phyloP scores from a whole-genome alignment of 129 eudicot genomes.

The Gnaphalium uliginosum region DNA sequence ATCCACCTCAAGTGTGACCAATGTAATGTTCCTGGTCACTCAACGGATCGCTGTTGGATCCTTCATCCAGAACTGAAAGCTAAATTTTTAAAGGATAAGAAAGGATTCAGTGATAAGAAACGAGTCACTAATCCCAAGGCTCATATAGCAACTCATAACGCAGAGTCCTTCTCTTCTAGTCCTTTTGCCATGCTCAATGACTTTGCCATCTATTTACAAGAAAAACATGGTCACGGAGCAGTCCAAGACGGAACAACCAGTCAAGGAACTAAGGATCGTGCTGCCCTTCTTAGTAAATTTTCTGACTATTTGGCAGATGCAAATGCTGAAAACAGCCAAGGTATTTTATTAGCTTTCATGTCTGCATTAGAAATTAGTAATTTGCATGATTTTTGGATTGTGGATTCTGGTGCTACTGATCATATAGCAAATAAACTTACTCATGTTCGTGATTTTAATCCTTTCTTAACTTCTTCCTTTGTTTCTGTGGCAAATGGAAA shows the following conservation, averaged over 20 bases:
- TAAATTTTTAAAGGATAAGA: background rate
- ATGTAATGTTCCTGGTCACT: too few relatives aligned
- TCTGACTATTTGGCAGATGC: background rate
- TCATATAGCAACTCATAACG: background rate
- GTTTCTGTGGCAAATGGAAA: background rate
- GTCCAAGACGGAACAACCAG: background rate
- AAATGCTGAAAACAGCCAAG: background rate
- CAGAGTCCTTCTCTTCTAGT: background rate
- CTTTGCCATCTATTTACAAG: background rate
- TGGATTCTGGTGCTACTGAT: background rate
- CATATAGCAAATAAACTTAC: background rate
- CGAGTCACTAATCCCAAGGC: background rate
- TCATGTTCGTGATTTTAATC: background rate
- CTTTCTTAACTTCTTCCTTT: background rate
- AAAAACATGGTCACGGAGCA: background rate
- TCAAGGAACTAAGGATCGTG: background rate
- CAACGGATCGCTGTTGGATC: too few relatives aligned
- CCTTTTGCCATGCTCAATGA: background rate
- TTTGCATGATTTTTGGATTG: background rate
- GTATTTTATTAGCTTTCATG: background rate
- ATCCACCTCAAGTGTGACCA: background rate
- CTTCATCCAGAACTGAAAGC: background rate
- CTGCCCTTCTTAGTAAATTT: background rate
- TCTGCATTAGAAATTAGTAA: background rate
- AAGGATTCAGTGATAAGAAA: background rate